Base-by-base conservation (phyloP, 352 stramenopile genomes). In the Phytophthora cryptogea region DNA sequence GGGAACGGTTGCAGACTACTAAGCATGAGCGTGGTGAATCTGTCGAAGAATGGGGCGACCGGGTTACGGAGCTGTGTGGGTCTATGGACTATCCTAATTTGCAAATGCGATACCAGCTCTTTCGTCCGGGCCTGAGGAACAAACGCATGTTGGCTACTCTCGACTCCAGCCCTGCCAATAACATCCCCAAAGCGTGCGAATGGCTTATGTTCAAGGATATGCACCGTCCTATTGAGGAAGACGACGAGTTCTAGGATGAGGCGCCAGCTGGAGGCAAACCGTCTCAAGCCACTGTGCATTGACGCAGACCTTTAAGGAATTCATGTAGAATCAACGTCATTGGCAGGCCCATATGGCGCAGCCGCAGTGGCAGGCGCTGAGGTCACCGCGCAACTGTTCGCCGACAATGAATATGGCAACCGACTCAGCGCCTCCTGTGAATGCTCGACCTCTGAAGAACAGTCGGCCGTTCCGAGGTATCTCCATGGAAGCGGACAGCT, bases 121-220 rank as follows among this genome's bases (percentile, higher is more conserved):
- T 56, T 6, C 13, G 11, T 4, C 32, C 14, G 0, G 48, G 48
- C 7, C 9, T 56, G 5, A 37, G 23, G 9, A 56, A 37, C 48
- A 28, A 26, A 2, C 17, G 35, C 5, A 30, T 56, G 23, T 14
- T 32, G 8, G 17, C 48, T 5, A 56, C 44, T 3, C 8, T 56
- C 6, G 36, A 46, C 26, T 45, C 35, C 3, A 56, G 11, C 37
- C 31, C 33, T 8, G 36, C 23, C 1, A 3, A 23, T 2, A 26
- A 26, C 14, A 47, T 56, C 9, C 32, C 35, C 8, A 26, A 30
- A 5, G 33, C 23, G 5, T 56, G 35, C 8, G 35, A 56, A 16
- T 45, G 33, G 36, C 13, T 56, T 0, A 32, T 56, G 20, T 16
- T 46, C 10, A 56, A 56, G 26, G 37, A 45, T 7, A 56, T 56